Percentiles rank a stretch among this genome's conserved stretches.
phyloP scores from a whole-genome alignment of 2,329 filamentous ascomycete genomes.

The Ceratocystis huliohia region DNA sequence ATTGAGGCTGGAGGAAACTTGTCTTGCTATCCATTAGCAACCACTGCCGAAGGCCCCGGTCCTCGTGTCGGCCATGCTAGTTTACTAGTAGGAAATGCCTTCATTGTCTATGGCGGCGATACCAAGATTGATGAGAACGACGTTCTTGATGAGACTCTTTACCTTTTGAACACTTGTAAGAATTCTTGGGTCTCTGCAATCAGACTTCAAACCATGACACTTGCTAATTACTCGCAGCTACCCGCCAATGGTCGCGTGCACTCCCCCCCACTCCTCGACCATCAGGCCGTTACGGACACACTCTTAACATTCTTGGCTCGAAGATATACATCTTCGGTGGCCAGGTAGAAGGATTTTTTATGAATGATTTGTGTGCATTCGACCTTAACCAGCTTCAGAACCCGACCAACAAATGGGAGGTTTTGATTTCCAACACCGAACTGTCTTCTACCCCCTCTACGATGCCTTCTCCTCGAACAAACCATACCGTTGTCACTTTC shows the following conservation, averaged over 20 bases:
- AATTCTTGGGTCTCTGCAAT: neutral
- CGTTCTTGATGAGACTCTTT: conserved; percentile 84
- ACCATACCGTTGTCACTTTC: conserved; percentile 82
- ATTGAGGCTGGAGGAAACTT: conserved; percentile 81
- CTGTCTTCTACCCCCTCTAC: conserved; percentile 31
- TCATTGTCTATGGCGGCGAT: conserved; percentile 97
- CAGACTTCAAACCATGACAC: neutral
- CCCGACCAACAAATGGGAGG: conserved; percentile 84
- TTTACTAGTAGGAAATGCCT: conserved; percentile 91
- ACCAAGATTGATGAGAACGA: conserved; percentile 94
- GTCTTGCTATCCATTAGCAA: conserved; percentile 81
- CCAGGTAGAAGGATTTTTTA: conserved; percentile 93
- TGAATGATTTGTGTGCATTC: conserved; percentile 93
- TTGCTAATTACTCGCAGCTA: conserved; percentile 45
- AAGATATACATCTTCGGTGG: conserved; percentile 97
- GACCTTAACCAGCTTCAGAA: conserved; percentile 91
- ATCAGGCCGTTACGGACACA: conserved; percentile 87
- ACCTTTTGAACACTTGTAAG: conserved; percentile 94
- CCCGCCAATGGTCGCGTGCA: conserved; percentile 93
- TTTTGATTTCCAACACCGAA: conserved; percentile 48
- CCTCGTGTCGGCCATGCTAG: conserved; percentile 90
- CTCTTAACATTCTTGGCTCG: conserved; percentile 87
- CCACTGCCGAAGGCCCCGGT: conserved; percentile 84
- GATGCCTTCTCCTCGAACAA: conserved; percentile 79
- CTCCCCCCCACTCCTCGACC: conserved; percentile 76